phyloP scores from a whole-genome alignment of 306 rosid genomes.

The Astragalus glycyphyllos region DNA sequence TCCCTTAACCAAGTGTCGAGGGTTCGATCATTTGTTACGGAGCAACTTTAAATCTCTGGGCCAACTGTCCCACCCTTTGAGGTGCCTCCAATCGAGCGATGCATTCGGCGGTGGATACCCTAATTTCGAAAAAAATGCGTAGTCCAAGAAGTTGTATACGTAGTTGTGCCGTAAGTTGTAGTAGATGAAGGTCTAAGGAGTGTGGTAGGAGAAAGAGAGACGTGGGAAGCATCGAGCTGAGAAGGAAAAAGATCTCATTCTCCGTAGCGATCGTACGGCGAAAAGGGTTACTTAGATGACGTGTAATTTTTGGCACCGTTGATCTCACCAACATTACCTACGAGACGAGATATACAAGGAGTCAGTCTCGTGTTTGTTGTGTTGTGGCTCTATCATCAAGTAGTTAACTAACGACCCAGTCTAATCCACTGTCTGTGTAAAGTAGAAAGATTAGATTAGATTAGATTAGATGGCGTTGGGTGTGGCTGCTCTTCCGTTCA shows the following conservation, averaged over 20 bases:
- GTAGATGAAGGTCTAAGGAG: neutral
- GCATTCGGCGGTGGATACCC: no score
- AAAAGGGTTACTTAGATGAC: neutral
- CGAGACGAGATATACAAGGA: no score
- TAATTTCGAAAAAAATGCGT: no score
- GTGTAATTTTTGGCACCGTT: neutral
- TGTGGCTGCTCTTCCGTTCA: constrained; percentile 62
- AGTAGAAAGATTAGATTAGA: no score
- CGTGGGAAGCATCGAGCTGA: constrained; percentile 37
- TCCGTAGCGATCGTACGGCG: constrained; percentile 33
- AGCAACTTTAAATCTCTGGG: no score
- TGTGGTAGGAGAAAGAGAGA: neutral
- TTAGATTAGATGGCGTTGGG: constrained; percentile 51
- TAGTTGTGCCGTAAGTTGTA: no score
- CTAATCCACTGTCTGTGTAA: no score
- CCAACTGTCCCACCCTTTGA: no score
- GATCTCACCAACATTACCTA: neutral
- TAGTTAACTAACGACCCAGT: neutral
- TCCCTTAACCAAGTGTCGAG: no score
- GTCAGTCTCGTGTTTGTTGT: neutral
- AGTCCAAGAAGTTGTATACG: neutral
- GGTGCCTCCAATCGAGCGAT: no score
- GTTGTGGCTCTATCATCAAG: no score
- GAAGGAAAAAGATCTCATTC: neutral
- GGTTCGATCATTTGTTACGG: no score